Base-by-base conservation (phyloP, 2,329 filamentous ascomycete species). In the Paramyrothecium roridum region DNA sequence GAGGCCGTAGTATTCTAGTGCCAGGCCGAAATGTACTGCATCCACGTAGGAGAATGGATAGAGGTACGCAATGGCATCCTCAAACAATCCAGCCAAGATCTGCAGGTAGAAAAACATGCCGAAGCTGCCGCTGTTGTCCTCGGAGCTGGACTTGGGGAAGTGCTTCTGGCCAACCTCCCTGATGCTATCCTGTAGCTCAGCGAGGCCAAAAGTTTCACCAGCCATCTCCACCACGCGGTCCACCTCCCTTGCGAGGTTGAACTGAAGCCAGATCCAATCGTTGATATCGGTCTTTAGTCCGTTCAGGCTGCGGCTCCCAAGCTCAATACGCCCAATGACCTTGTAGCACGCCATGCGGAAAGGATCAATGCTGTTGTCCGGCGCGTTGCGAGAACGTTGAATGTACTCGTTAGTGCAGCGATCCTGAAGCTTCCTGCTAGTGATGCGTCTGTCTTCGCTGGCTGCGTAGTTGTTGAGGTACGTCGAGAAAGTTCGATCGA, bases 301-400 rank as follows among this genome's bases (percentile, higher is more conserved):
- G 22, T 87, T 84, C 30, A 89, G 71, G 61, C 80, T 84, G 59
- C 86, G 82, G 70, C 86, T 86, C 66, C 76, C 78, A 23, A 89
- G 75, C 64, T 88, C 86, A 63, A 86, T 88, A 48, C 86, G 91
- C 48, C 96, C 95, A 63, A 99, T 89, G 58, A 99, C 87, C 80
- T 99, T 98, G 81, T 98, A 98, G 71, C 95, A 97, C 50, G 93
- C 93, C 86, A 96, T 93, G 53, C 92, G 87, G 76, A 96, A 99
- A 23, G 95, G 95, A 70, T 99, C 95, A 60, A 96, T 86, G 2
- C 90, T 90, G 67, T 93, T 88, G 56, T 95, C 90, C 1, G 91
- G 90, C 1, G 90, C 90, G 65, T 96, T 91, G 60, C 91, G 88
- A 23, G 87, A 83, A 48, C 92, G 87, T 69, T 96, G 90, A 52